Evolutionary conservation across 257 asterid genomes (phyloP), one percentile per base, ranked within the genome.

Genomic region (Solanum appendiculatum): DNA sequence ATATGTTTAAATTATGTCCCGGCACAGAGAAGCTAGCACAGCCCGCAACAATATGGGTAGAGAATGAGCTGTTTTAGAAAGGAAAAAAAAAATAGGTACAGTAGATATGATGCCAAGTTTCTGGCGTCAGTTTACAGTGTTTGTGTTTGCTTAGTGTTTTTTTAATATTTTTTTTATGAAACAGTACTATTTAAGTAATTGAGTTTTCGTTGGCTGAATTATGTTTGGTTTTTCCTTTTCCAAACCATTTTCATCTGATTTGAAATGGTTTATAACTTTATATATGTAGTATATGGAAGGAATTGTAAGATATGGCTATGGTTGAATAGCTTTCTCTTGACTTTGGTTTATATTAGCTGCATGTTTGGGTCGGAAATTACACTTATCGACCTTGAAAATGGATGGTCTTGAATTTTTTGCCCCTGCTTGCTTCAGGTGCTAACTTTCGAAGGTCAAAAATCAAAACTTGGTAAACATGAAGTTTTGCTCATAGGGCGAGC

Each of bases 41-140:
- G 69, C 89, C 89, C 91, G 74, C 58, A 75, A 56, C 29, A 48
- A 87, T n/a, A 85, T 86, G 90, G 90, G 89, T 86, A 73, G 86
- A 86, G 88, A 88, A 40, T 54, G 86, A 88, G 87, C 31, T 83
- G 84, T 27, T 90, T 83, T 83, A 51, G 85, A 73, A 73, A 37
- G 31, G 25, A 2, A 72, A 34, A 9, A 20, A 16, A 46, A 80
- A 10, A 5, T 48, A 81, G 85, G 36, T 81, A 18, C 66, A 48
- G 44, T 48, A 29, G 20, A 81, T 81, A 48, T 81, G 68, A 48
- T 81, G 85, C 85, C 20, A 81, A 48, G 85, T 81, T 48, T 48
- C 36, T 20, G 68, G 85, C 85, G 13, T 81, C 68, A 48, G 14
- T 46, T 81, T 31, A 81, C 68, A 81, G 85, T 63, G 68, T 81